Evolutionary conservation across 73 alveolate genomes (phyloP), one percentile per base, ranked within the genome.

Genomic region (Blepharisma stoltei): DNA sequence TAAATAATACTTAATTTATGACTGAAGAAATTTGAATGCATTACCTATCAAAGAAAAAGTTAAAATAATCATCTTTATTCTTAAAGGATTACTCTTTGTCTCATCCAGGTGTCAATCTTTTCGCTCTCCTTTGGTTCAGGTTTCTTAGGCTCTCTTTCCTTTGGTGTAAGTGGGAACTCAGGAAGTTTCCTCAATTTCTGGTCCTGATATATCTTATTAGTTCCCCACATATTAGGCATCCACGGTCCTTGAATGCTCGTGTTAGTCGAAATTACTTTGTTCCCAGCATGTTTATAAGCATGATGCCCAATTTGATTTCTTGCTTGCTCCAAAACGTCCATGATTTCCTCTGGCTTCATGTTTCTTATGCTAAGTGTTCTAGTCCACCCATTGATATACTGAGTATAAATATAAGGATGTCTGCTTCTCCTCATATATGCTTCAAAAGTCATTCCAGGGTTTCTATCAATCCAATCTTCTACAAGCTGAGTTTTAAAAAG

Each of bases 351-450:
- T 6, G 60, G 78, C 27, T 66, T 81, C 47, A 27, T 50, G 83
- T 80, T 80, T 83, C 89, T 83, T 20, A 88, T 49, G 18, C 88
- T 80, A 14, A 65, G 70, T 50, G 81, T 90, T 68, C 78, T 77
- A n/a, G 76, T 78, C 68, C 53, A 88, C 23, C 95, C 95, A 54
- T 88, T 88, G 6, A 88, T 67, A 54, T 88, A 88, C 8, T 87
- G 75, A 5, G 90, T 65, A 45, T 77, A 54, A 27, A 88, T 18
- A 70, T 80, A 83, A 38, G 95, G 95, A 65, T 88, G 95, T 8
- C 77, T 81, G 71, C 86, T 82, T 38, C 90, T 53, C 18, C 82
- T 49, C 86, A 83, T 21, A 53, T 65, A 78, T 0, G 87, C 83
- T n/a, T 82, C 86, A 6, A 87, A 76, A 6, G 53, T 65, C 14